Conservation (phyloP, 805 yeast species). For the Saccharomycopsis amapae region DNA sequence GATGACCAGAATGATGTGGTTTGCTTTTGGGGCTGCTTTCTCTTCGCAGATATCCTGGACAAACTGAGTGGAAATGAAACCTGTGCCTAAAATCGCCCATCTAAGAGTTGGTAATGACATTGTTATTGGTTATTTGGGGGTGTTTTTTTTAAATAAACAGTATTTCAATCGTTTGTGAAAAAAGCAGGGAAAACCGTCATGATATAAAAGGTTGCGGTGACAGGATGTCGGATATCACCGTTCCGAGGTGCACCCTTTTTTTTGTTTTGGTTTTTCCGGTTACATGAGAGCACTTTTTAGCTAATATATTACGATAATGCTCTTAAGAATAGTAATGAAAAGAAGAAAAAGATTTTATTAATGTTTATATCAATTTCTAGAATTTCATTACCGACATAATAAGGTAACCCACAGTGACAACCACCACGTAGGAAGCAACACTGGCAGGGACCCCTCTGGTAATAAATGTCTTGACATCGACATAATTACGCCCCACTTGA, state of each 20-base stretch:
- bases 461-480: slow-evolving; percentile 80
- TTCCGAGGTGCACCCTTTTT: too few relatives aligned
- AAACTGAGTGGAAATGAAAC: slow-evolving; percentile 26
- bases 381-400: slow-evolving; percentile 35
- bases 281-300: too few relatives aligned
- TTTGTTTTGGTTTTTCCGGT: too few relatives aligned
- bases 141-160: too few relatives aligned
- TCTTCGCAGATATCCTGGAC: slow-evolving; percentile 24
- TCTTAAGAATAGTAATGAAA: too few relatives aligned
- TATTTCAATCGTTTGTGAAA: too few relatives aligned
- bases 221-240: too few relatives aligned
- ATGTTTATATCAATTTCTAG: neutral
- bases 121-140: too few relatives aligned
- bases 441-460: slow-evolving; percentile 89
- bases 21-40: slow-evolving; percentile 15
- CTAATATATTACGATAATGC: too few relatives aligned
- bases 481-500: slow-evolving; percentile 83
- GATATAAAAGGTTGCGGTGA: too few relatives aligned
- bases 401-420: slow-evolving; percentile 73
- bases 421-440: slow-evolving; percentile 60
- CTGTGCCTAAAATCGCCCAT: slow-evolving; percentile 23
- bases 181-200: too few relatives aligned
- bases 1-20: slow-evolving; percentile 22
- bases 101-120: slow-evolving; percentile 11
- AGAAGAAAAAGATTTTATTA: too few relatives aligned